Evolutionary conservation across 2,329 filamentous ascomycete species (phyloP).

Genomic region (Aaosphaeria arxii): DNA sequence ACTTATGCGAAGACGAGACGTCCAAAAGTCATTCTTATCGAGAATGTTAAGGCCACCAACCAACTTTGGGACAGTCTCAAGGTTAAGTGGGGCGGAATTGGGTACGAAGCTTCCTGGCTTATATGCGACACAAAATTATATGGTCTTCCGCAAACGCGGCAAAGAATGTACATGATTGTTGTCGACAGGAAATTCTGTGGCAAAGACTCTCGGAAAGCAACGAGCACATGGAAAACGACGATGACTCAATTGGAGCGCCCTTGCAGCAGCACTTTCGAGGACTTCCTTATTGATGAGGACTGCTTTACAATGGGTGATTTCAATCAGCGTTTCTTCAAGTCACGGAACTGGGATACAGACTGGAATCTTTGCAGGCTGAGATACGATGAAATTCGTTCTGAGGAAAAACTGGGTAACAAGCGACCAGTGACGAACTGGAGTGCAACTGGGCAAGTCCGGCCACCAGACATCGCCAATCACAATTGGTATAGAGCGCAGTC

Average conservation of each 20-base stretch:
- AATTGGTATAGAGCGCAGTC: slow-evolving; percentile 52
- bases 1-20: slow-evolving; percentile 53
- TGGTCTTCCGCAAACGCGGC: slow-evolving; percentile 67
- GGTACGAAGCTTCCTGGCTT: slow-evolving; percentile 53
- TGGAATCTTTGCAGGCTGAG: slow-evolving; percentile 60
- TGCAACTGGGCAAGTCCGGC: slow-evolving; percentile 49
- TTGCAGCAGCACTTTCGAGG: slow-evolving; percentile 61
- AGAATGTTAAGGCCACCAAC: slow-evolving; percentile 58
- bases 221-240: slow-evolving; percentile 41
- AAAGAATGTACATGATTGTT: slow-evolving; percentile 47
- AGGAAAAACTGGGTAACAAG: slow-evolving; percentile 50
- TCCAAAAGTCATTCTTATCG: slow-evolving; percentile 65
- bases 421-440: slow-evolving; percentile 61
- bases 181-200: slow-evolving; percentile 29
- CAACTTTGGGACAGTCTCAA: slow-evolving; percentile 59
- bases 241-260: slow-evolving; percentile 51
- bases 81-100: slow-evolving; percentile 46
- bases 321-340: slow-evolving; percentile 43
- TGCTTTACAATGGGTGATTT: background rate
- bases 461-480: slow-evolving; percentile 56
- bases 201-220: slow-evolving; percentile 8
- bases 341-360: slow-evolving; percentile 31
- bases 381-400: slow-evolving; percentile 55
- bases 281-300: slow-evolving; percentile 55
- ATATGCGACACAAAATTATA: slow-evolving; percentile 67